phyloP scores from a whole-genome alignment of 139 green algal genomes.

The Asterochloris erici region DNA sequence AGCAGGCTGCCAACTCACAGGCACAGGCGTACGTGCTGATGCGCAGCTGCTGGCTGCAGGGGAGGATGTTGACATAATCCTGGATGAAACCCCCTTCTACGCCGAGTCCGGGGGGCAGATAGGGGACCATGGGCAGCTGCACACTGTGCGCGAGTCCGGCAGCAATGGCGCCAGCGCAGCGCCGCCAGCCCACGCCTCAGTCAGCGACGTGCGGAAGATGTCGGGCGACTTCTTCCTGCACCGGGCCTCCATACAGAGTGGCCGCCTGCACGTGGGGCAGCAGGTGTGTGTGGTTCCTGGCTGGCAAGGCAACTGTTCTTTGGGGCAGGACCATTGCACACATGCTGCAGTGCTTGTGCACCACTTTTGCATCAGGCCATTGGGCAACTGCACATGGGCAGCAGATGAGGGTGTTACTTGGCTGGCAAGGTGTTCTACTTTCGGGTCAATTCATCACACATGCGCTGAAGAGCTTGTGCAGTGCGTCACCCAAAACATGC shows the following conservation, averaged over 20 bases:
- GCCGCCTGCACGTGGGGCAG: slow-evolving; percentile 40
- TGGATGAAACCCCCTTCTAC: slow-evolving; percentile 91
- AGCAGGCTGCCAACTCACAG: not conserved
- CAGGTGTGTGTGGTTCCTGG: slow-evolving; percentile 22
- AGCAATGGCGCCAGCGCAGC: not conserved
- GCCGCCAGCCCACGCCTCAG: slow-evolving; percentile 12
- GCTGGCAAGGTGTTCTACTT: no score
- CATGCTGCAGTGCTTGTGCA: not conserved
- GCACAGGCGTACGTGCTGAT: not conserved
- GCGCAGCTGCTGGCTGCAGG: slow-evolving; percentile 25
- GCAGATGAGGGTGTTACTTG: no score
- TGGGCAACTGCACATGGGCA: no score
- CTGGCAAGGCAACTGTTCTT: not conserved
- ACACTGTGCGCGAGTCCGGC: not conserved
- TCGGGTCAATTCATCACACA: no score
- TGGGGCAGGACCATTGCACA: not conserved
- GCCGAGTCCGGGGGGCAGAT: slow-evolving; percentile 89
- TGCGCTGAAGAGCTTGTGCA: no score
- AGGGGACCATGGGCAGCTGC: slow-evolving; percentile 57
- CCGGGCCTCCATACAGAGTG: slow-evolving; percentile 40
- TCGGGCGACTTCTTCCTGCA: slow-evolving; percentile 81
- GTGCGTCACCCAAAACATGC: no score
- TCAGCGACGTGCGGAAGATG: slow-evolving; percentile 66
- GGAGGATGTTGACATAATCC: slow-evolving; percentile 74
- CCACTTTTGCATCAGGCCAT: no score